These are phyloP conservation scores for Monilinia vaccinii-corymbosi DNA, from an alignment of 2,329 filamentous ascomycete genomes.

Conservation along the genomic window DNA sequence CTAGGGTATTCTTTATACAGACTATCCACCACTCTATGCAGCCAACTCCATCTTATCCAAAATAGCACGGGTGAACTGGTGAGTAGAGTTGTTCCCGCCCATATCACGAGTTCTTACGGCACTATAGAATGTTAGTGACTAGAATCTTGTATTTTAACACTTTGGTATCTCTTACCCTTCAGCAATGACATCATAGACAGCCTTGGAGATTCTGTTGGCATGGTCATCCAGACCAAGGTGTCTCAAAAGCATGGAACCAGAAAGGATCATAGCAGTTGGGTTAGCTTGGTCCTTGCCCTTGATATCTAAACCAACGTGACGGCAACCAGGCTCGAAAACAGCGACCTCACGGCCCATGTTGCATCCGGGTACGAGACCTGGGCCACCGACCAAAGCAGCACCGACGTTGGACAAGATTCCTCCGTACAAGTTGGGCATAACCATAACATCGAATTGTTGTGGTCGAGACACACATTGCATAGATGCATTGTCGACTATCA, in stretches of 20 bases:
- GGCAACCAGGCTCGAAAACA: slow-evolving; percentile 97
- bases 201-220: slow-evolving; percentile 94
- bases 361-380: slow-evolving; percentile 94
- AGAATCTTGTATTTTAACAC: not conserved
- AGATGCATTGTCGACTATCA: slow-evolving; percentile 99
- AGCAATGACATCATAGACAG: slow-evolving; percentile 67
- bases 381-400: slow-evolving; percentile 90
- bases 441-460: slow-evolving; percentile 99
- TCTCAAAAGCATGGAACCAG: slow-evolving; percentile 91
- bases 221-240: slow-evolving; percentile 97
- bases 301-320: slow-evolving; percentile 98
- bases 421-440: slow-evolving; percentile 99
- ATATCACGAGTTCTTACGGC: slow-evolving; percentile 88
- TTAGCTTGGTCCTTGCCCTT: slow-evolving; percentile 99
- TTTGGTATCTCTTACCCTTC: slow-evolving; percentile 62
- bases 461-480: slow-evolving; percentile 97
- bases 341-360: slow-evolving; percentile 99
- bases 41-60: slow-evolving; percentile 82
- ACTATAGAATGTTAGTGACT: slow-evolving; percentile 39
- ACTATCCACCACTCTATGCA: slow-evolving; percentile 18
- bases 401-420: slow-evolving; percentile 99
- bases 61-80: slow-evolving; percentile 92
- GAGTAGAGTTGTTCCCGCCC: slow-evolving; percentile 81
- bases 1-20: slow-evolving; percentile 23
- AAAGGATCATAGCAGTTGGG: slow-evolving; percentile 91